phyloP scores from a whole-genome alignment of 192 early-diverging fungal species.

The Podila epigama region DNA sequence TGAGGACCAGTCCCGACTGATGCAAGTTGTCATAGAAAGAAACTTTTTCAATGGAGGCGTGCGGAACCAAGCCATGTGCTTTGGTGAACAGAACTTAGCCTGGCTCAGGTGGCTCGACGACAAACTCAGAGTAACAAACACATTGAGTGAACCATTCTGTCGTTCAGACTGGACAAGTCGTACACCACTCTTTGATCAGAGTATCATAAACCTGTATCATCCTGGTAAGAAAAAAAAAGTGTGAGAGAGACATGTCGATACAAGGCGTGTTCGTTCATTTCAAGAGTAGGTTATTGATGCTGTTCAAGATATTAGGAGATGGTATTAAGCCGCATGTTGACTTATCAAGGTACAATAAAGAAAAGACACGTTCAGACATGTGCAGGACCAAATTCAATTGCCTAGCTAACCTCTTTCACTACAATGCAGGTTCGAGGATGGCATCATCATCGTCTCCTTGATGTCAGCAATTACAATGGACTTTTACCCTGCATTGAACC shows the following conservation, averaged over 20 bases:
- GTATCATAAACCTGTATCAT: constrained; percentile 57
- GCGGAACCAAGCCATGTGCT: constrained; percentile 61
- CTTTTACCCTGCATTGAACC: constrained; percentile 46
- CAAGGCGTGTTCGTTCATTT: too few species aligned
- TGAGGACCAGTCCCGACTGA: constrained; percentile 24
- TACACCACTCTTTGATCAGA: constrained; percentile 59
- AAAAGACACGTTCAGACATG: not conserved
- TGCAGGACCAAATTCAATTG: too few species aligned
- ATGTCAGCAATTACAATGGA: constrained; percentile 58
- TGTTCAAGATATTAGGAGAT: constrained; percentile 32
- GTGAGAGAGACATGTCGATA: too few species aligned
- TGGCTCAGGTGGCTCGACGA: constrained; percentile 40
- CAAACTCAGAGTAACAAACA: not conserved
- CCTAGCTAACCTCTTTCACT: too few species aligned
- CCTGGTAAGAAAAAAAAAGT: constrained; percentile 40
- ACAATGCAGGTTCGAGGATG: constrained; percentile 55
- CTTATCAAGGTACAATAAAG: constrained; percentile 54
- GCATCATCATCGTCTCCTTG: constrained; percentile 55
- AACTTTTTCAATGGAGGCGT: constrained; percentile 39
- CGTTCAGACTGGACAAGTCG: constrained; percentile 16
- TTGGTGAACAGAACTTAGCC: constrained; percentile 49
- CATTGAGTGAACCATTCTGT: constrained; percentile 20
- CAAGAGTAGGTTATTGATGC: not conserved
- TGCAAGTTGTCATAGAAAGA: constrained; percentile 29
- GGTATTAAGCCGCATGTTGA: constrained; percentile 60